Evolutionary conservation across 768 basidiomycete species (phyloP).

Genomic region (Paxillus ammoniavirescens): DNA sequence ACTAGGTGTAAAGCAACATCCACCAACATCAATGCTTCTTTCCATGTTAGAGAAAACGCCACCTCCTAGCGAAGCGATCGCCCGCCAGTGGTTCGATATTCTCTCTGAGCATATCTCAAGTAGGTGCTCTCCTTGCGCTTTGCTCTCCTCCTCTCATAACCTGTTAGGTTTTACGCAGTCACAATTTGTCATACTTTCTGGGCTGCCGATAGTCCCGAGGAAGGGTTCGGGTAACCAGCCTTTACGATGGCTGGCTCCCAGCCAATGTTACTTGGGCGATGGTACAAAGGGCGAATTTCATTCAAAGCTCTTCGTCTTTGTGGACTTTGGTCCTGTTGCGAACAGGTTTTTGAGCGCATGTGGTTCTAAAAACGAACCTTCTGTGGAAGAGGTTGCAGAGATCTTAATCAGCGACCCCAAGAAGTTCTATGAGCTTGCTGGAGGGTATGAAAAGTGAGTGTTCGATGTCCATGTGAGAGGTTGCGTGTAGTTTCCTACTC

Average conservation of each 20-base stretch:
- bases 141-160: not conserved
- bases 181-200: slow-evolving; percentile 58
- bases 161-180: slow-evolving; percentile 53
- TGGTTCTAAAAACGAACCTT: slow-evolving; percentile 87
- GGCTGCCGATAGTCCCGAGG: slow-evolving; percentile 66
- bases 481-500: not conserved
- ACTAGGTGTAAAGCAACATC: slow-evolving; percentile 68
- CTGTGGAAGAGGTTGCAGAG: slow-evolving; percentile 74
- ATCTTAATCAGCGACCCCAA: slow-evolving; percentile 68
- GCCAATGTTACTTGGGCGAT: slow-evolving; percentile 67
- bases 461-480: not conserved
- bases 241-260: slow-evolving; percentile 54
- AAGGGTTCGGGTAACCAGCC: slow-evolving; percentile 30
- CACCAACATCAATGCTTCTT: slow-evolving; percentile 60
- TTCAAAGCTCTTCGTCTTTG: slow-evolving; percentile 81
- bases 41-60: slow-evolving; percentile 57
- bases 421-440: slow-evolving; percentile 69
- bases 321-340: slow-evolving; percentile 81
- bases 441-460: slow-evolving; percentile 64
- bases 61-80: slow-evolving; percentile 52
- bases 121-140: slow-evolving; percentile 29
- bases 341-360: slow-evolving; percentile 85
- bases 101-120: slow-evolving; percentile 63
- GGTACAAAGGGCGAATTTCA: slow-evolving; percentile 58
- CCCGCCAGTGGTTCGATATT: slow-evolving; percentile 64